Percentiles rank a stretch among this genome's conserved stretches.
These are phyloP conservation scores for Lentinula edodes DNA, from an alignment of 768 basidiomycete genomes.

Conservation along the genomic window DNA sequence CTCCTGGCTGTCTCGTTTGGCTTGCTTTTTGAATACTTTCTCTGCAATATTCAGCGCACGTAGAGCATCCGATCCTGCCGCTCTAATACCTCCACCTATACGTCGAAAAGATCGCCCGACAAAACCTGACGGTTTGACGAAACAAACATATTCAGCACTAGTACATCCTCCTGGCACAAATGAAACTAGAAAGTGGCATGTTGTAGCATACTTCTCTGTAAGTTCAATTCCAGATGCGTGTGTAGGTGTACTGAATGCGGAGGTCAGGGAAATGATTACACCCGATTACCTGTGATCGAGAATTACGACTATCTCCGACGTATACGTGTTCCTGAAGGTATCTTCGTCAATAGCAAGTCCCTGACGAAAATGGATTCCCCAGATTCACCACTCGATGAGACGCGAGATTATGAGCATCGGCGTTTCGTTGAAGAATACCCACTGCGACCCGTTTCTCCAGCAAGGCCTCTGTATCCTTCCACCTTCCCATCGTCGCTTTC, in stretches of 20 bases:
- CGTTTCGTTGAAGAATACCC: background rate
- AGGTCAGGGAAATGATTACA: conserved; percentile 60
- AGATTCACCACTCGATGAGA: conserved; percentile 42
- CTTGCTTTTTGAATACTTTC: background rate
- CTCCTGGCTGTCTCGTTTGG: background rate
- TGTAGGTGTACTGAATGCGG: background rate
- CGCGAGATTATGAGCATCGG: conserved; percentile 18
- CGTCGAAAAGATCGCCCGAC: conserved; percentile 74
- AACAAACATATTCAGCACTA: conserved; percentile 79
- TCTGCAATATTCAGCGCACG: conserved; percentile 35
- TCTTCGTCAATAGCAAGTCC: conserved; percentile 70
- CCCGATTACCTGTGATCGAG: conserved; percentile 65
- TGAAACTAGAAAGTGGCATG: conserved; percentile 72
- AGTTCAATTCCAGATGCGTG: conserved; percentile 16
- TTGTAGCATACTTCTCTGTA: conserved; percentile 80
- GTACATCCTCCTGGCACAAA: conserved; percentile 57
- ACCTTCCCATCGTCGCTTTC: conserved; percentile 11
- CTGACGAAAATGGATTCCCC: conserved; percentile 36
- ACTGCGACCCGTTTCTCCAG: conserved; percentile 3
- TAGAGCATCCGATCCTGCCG: conserved; percentile 56
- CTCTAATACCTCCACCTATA: conserved; percentile 51
- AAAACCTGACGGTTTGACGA: conserved; percentile 77
- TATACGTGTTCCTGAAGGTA: conserved; percentile 60
- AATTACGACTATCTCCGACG: conserved; percentile 68
- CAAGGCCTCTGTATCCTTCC: conserved; percentile 13